Conservation (phyloP, 345 rosid species). For the Eucalyptus sp. region DNA sequence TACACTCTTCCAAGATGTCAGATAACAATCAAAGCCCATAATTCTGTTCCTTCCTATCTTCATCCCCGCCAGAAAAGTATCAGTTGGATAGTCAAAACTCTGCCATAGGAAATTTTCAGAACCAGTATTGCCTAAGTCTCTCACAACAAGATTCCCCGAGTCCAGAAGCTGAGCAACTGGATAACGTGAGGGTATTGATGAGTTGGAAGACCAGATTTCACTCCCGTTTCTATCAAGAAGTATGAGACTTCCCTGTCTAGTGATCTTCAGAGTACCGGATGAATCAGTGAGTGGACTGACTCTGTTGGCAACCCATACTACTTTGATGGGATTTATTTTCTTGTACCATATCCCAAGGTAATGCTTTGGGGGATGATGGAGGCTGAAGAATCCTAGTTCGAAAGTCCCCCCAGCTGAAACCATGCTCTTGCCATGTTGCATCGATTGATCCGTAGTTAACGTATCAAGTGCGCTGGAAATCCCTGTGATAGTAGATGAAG, state of each 20-base stretch:
- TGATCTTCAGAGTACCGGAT: neutral
- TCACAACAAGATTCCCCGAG: slow-evolving; percentile 17
- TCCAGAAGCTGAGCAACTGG: slow-evolving; percentile 21
- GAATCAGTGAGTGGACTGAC: neutral
- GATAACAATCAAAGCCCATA: slow-evolving; percentile 7
- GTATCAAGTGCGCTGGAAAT: neutral
- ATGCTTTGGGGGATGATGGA: neutral
- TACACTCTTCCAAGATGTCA: slow-evolving; percentile 20
- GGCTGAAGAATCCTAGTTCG: slow-evolving; percentile 12
- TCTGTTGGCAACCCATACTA: slow-evolving; percentile 11
- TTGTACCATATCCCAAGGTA: slow-evolving; percentile 13
- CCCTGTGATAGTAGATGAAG: neutral
- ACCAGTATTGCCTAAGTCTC: neutral
- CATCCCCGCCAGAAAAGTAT: slow-evolving; percentile 31
- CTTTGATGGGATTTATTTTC: neutral
- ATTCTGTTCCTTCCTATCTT: slow-evolving; percentile 21
- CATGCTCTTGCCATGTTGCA: slow-evolving; percentile 2
- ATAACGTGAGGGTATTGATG: neutral
- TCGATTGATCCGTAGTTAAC: neutral
- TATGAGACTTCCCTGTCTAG: slow-evolving; percentile 1
- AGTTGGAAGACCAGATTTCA: slow-evolving; percentile 21
- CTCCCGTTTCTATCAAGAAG: neutral
- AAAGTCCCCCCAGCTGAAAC: slow-evolving; percentile 5
- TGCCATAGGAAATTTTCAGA: slow-evolving; percentile 22
- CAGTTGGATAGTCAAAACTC: slow-evolving; percentile 33